Percentiles rank a stretch among this genome's conserved stretches.
Conservation (phyloP, 1,284 basidiomycete genomes). For the Ceratobasidium sp. region DNA sequence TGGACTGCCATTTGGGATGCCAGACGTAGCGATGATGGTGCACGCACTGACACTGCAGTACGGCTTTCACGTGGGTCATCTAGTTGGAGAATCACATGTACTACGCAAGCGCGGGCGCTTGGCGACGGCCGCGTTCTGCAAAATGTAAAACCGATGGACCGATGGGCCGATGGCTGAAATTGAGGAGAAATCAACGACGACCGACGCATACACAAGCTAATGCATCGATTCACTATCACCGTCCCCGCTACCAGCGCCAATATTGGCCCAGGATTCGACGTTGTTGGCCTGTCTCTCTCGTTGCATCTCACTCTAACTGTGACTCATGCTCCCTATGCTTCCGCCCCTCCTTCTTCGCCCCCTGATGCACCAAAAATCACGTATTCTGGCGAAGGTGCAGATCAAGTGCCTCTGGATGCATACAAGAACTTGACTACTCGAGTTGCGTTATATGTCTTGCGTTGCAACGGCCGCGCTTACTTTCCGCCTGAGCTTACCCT, state of each 20-base stretch:
- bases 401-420: slow-evolving; percentile 92
- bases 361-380: slow-evolving; percentile 66
- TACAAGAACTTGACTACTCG: slow-evolving; percentile 99
- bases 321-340: slow-evolving; percentile 50
- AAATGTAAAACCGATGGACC: slow-evolving; percentile 13
- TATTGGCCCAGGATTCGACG: slow-evolving; percentile 98
- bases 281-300: slow-evolving; percentile 95
- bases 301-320: slow-evolving; percentile 84
- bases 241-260: slow-evolving; percentile 98
- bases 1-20: slow-evolving; percentile 17
- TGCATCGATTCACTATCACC: slow-evolving; percentile 63
- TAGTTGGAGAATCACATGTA: slow-evolving; percentile 13
- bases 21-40: slow-evolving; percentile 32
- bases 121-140: background rate
- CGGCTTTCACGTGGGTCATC: slow-evolving; percentile 25
- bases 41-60: slow-evolving; percentile 5
- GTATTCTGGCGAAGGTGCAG: slow-evolving; percentile 88
- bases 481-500: slow-evolving; percentile 81
- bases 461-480: slow-evolving; percentile 75
- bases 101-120: background rate
- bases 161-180: slow-evolving; percentile 10
- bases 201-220: slow-evolving; percentile 36
- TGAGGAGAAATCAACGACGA: background rate
- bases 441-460: slow-evolving; percentile 95
- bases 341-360: slow-evolving; percentile 37